A percentile compares a stretch with the other conserved stretches of the same genome.
These are phyloP conservation scores for Periconia digitata DNA, from an alignment of 2,329 filamentous ascomycete species.

Conservation along the genomic window DNA sequence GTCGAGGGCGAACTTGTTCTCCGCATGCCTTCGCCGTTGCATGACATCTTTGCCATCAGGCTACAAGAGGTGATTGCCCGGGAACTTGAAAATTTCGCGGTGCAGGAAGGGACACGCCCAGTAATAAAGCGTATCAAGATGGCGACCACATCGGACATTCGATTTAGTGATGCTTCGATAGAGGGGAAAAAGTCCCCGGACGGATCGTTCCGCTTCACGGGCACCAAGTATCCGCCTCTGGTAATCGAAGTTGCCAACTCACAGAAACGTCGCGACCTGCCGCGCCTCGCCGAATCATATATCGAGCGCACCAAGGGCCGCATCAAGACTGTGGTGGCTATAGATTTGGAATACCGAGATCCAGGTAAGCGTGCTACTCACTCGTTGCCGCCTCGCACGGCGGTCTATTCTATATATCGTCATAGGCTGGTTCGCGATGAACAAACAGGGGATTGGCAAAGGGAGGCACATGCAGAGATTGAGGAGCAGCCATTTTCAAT, in stretches of 20 bases:
- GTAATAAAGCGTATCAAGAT: neutral
- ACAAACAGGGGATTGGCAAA: too few species aligned
- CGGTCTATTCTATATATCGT: too few species aligned
- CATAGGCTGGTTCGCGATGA: too few species aligned
- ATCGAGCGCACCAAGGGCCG: too few species aligned
- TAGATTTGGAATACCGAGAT: too few species aligned
- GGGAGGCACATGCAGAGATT: too few species aligned
- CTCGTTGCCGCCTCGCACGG: too few species aligned
- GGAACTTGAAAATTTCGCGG: neutral
- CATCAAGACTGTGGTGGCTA: too few species aligned
- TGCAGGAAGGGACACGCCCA: neutral
- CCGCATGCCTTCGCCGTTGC: neutral
- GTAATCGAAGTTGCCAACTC: neutral
- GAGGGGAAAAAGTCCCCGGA: slow-evolving; percentile 1
- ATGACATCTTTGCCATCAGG: neutral
- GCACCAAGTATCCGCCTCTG: neutral
- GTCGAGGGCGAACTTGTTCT: neutral
- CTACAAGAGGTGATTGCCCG: neutral
- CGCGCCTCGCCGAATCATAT: too few species aligned
- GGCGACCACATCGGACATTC: neutral
- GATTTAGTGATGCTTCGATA: neutral
- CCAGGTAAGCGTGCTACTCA: too few species aligned
- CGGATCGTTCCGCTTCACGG: neutral
- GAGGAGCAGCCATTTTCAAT: too few species aligned
- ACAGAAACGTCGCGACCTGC: neutral